These are phyloP conservation scores for Neospermospora avenae DNA, from an alignment of 2,329 filamentous ascomycete genomes.

Conservation along the genomic window DNA sequence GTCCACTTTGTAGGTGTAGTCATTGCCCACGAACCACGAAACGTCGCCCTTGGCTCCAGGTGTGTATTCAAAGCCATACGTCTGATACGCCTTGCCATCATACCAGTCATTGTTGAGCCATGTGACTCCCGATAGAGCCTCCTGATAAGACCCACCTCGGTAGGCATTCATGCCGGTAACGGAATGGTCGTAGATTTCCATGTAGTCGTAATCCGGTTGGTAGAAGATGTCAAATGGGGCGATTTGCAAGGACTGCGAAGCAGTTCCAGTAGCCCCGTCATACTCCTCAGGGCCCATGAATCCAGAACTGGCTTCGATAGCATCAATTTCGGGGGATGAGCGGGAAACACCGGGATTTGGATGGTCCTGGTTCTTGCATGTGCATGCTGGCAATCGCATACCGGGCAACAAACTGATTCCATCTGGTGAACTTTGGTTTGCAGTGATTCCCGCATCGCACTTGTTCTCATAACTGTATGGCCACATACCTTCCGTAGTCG, in stretches of 20 bases:
- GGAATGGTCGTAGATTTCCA: slow-evolving; percentile 60
- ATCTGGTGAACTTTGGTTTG: slow-evolving; percentile 66
- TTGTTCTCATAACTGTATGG: slow-evolving; percentile 68
- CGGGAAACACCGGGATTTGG: slow-evolving; percentile 62
- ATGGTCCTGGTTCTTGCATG: slow-evolving; percentile 61
- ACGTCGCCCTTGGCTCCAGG: slow-evolving; percentile 59
- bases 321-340: slow-evolving; percentile 69
- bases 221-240: slow-evolving; percentile 71
- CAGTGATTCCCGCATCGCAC: slow-evolving; percentile 68
- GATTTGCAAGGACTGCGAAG: slow-evolving; percentile 64
- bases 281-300: slow-evolving; percentile 40
- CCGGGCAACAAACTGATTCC: slow-evolving; percentile 66
- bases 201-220: slow-evolving; percentile 61
- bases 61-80: slow-evolving; percentile 60
- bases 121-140: slow-evolving; percentile 59
- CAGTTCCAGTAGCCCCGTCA: slow-evolving; percentile 53
- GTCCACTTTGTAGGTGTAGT: slow-evolving; percentile 62
- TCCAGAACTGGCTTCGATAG: slow-evolving; percentile 60
- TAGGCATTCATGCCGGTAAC: slow-evolving; percentile 58
- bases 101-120: slow-evolving; percentile 66
- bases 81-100: slow-evolving; percentile 59
- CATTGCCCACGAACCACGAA: slow-evolving; percentile 65
- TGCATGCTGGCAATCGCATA: slow-evolving; percentile 67
- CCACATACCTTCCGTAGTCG: slow-evolving; percentile 71
- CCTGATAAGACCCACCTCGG: slow-evolving; percentile 59